Evolutionary conservation across 202 grass and related monocot genomes (phyloP), one percentile per base, ranked within the genome.

Genomic region (Carex arenaria): DNA sequence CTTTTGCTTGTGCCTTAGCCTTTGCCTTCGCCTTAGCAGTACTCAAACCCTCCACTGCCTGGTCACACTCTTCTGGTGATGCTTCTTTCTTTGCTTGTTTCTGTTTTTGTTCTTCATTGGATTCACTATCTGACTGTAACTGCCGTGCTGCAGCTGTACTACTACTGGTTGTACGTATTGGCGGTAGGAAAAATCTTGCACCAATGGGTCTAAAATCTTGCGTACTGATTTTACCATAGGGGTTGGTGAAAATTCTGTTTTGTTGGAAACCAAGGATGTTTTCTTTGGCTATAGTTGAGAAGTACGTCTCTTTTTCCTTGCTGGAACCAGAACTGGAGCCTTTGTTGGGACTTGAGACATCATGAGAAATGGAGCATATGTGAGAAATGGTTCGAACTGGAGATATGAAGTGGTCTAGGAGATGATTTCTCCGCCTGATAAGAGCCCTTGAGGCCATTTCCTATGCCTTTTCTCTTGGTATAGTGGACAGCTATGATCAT

Each of bases 21-120:
- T 92, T 95, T 14, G 93, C 93, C 90, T 95, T 95, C 59, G 93
- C 93, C 90, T 93, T 99, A 82, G 89, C 93, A n/a, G 80, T 93
- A 84, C 91, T 99, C 69, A 98, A 85, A 61, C 91, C 96, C 93
- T 95, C 96, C 51, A 98, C 93, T 61, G 93, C 96, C 79, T 95
- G 93, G 83, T 98, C 93, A 82, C 96, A 98, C 90, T 98, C 93
- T 87, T 98, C 93, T 52, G 93, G 91, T 14, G 93, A 98, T 76
- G 93, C 86, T 71, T 92, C 91, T 18, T 95, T 98, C 75, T 91
- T 88, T 77, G 84, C 86, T 88, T 89, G 86, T 75, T 88, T 93
- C 66, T 78, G 85, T 64, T 87, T 89, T 72, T 90, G 88, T 75
- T 92, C 91, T 74, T 90, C 93, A 90, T 81, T 87, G 52, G 85